phyloP scores from a whole-genome alignment of 768 basidiomycete species.

The Xerocomus brunneocitrinus region DNA sequence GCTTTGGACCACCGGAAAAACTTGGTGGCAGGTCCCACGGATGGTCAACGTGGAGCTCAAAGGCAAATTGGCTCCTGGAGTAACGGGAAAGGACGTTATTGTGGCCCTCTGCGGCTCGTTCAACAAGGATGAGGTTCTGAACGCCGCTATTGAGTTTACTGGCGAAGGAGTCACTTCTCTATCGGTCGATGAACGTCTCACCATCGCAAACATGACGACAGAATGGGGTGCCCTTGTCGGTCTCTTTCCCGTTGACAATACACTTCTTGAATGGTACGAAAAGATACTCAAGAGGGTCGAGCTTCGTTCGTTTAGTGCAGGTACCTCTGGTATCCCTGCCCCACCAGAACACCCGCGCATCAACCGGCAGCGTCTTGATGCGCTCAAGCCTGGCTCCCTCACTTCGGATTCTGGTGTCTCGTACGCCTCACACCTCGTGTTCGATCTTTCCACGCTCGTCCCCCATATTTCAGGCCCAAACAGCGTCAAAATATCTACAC shows the following conservation, averaged over 20 bases:
- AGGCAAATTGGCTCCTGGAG: conserved; percentile 78
- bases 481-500: conserved; percentile 94
- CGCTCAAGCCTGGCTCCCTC: conserved; percentile 50
- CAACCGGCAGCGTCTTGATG: conserved; percentile 65
- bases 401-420: conserved; percentile 70
- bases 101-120: conserved; percentile 94
- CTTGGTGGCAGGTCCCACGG: conserved; percentile 99
- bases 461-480: conserved; percentile 98
- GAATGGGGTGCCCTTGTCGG: conserved; percentile 99
- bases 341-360: conserved; percentile 84
- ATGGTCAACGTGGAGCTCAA: conserved; percentile 93
- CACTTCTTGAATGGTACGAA: conserved; percentile 84
- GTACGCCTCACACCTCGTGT: conserved; percentile 84
- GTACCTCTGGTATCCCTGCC: conserved; percentile 48
- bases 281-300: conserved; percentile 66
- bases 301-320: conserved; percentile 63
- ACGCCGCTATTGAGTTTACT: conserved; percentile 93
- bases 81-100: conserved; percentile 97
- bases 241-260: conserved; percentile 88
- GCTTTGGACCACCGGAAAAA: conserved; percentile 96
- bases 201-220: conserved; percentile 99
- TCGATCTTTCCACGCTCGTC: conserved; percentile 90
- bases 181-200: conserved; percentile 86
- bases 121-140: conserved; percentile 94
- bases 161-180: conserved; percentile 81